phyloP scores from a whole-genome alignment of 1,139 yeast species.

The Debaryomyces fabryi region DNA sequence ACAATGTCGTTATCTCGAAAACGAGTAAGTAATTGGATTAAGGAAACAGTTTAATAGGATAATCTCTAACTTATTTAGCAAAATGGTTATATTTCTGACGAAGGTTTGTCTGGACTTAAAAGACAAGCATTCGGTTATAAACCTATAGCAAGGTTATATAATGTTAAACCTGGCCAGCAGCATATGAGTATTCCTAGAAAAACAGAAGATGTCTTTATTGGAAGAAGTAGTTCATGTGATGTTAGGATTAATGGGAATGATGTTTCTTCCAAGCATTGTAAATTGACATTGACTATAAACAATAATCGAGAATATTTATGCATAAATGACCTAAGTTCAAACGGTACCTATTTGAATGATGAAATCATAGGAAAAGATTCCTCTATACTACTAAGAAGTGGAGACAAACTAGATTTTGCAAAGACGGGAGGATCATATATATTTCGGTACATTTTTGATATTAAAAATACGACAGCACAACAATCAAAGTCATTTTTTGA shows the following conservation, averaged over 20 bases:
- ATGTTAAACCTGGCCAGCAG: slow-evolving; percentile 29
- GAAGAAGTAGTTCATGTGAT: slow-evolving; percentile 68
- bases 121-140: slow-evolving; percentile 24
- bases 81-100: slow-evolving; percentile 6
- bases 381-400: slow-evolving; percentile 55
- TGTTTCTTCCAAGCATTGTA: slow-evolving; percentile 69
- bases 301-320: slow-evolving; percentile 47
- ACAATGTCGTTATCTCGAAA: slow-evolving; percentile 42
- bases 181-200: slow-evolving; percentile 40
- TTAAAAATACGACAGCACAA: slow-evolving; percentile 19
- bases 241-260: slow-evolving; percentile 57
- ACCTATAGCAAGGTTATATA: slow-evolving; percentile 36
- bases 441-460: slow-evolving; percentile 48
- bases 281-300: slow-evolving; percentile 42
- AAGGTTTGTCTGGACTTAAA: slow-evolving; percentile 16
- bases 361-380: slow-evolving; percentile 52
- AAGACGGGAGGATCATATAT: slow-evolving; percentile 57
- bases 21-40: slow-evolving; percentile 34
- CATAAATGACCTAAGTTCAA: slow-evolving; percentile 62
- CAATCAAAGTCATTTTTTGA: slow-evolving; percentile 52
- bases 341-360: slow-evolving; percentile 70
- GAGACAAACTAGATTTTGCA: slow-evolving; percentile 68
- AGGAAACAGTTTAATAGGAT: background rate
- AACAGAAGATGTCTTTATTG: slow-evolving; percentile 44
- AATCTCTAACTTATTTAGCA: slow-evolving; percentile 6